Evolutionary conservation across 2,329 filamentous ascomycete genomes (phyloP), one percentile per base, ranked within the genome.

Genomic region (Byssochlamys sp.): DNA sequence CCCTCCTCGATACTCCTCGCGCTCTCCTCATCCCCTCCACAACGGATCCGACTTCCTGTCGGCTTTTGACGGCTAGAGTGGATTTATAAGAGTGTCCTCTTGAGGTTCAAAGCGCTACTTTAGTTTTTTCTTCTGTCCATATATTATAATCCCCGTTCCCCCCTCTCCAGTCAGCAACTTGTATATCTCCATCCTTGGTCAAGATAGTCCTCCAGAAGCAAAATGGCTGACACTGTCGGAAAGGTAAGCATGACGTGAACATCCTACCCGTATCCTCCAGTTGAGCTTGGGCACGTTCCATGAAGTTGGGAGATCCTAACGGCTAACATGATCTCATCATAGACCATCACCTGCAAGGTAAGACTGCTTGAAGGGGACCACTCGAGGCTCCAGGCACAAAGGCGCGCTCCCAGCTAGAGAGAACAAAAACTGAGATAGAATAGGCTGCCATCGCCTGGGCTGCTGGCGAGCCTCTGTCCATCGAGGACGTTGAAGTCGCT

Each of bases 401-500:
- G 39, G 9, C 14, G 51, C 52, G 25, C 39, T 49, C 25, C 26
- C 53, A 5, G 39, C 33, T 27, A 7, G 14, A 31, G 7, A n/a
- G 28, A 35, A 31, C 31, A 58, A 55, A 61, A 51, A 65, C 54
- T 61, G 53, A 62, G 71, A 70, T 59, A 25, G 39, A 55, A 62
- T 65, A 86, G 87, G 94, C 94, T 65, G 94, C 94, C 69, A 88
- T 99, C 63, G 94, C 94, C 74, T 99, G 94, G 94, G 92, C 91
- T 77, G 91, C 94, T 53, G 91, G 89, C 73, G 89, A 96, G 79
- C 87, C 90, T 65, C 84, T 99, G 63, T 85, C 81, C 68, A 83
- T 97, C 66, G 94, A 99, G 78, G 90, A 95, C 66, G 81, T 99
- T 68, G 91, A 97, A 78, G 94, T 99, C 64, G 84, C 82, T 55